phyloP scores from a whole-genome alignment of 305 asterid species.

The Fraxinus angustifolia region DNA sequence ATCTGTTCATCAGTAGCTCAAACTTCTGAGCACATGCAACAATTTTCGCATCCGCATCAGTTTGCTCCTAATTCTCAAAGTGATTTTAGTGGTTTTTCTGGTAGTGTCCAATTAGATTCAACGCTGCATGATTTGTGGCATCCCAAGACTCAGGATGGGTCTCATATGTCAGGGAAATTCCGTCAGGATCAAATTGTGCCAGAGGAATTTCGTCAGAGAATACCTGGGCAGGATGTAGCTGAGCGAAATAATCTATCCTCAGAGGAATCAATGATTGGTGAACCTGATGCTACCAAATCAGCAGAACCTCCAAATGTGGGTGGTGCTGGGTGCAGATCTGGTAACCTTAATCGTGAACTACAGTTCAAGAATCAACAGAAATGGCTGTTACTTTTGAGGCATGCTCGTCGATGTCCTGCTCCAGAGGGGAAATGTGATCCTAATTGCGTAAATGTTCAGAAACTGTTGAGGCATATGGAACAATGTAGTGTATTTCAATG shows the following conservation, averaged over 20 bases:
- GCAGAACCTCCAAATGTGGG: slow-evolving; percentile 47
- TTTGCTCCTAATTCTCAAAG: slow-evolving; percentile 45
- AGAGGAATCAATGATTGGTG: slow-evolving; percentile 55
- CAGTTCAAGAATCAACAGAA: slow-evolving; percentile 66
- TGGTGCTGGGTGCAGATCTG: slow-evolving; percentile 38
- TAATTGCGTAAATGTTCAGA: slow-evolving; percentile 60
- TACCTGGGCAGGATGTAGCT: slow-evolving; percentile 62
- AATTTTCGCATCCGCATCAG: slow-evolving; percentile 41
- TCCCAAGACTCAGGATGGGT: slow-evolving; percentile 58
- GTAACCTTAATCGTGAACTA: slow-evolving; percentile 47
- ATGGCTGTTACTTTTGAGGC: slow-evolving; percentile 82
- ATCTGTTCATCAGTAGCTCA: slow-evolving; percentile 46
- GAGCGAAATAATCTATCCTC: slow-evolving; percentile 60
- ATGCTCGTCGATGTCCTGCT: slow-evolving; percentile 85
- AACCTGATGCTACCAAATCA: slow-evolving; percentile 47
- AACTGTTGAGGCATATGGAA: slow-evolving; percentile 67
- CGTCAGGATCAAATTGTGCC: slow-evolving; percentile 47
- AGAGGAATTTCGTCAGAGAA: slow-evolving; percentile 59
- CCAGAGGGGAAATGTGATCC: slow-evolving; percentile 82
- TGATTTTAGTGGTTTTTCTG: slow-evolving; percentile 46
- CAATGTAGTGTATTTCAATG: slow-evolving; percentile 59
- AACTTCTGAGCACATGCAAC: slow-evolving; percentile 62
- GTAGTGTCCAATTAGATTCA: slow-evolving; percentile 43
- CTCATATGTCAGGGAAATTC: slow-evolving; percentile 44
- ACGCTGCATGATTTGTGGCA: slow-evolving; percentile 54